Conservation (phyloP, 1,284 basidiomycete species). For the Moesziomyces antarcticus region DNA sequence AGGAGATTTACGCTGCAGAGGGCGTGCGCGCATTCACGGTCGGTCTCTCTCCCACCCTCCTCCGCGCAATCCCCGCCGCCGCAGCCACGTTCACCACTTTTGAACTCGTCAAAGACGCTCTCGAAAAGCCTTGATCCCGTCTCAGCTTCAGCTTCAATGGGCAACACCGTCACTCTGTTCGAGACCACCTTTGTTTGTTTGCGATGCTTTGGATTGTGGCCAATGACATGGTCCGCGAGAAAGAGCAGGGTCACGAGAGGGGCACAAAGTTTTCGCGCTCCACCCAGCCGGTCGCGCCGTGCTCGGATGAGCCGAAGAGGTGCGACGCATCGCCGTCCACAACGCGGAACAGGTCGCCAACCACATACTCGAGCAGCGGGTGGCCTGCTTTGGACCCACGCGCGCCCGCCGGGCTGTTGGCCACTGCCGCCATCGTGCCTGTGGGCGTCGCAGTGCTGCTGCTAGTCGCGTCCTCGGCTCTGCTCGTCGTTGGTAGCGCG, state of each 20-base stretch:
- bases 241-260: conserved; percentile 7
- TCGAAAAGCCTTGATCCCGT: conserved; percentile 10
- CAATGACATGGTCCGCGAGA: too few relatives aligned
- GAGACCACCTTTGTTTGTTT: too few relatives aligned
- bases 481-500: not conserved
- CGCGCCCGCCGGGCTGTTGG: conserved; percentile 21
- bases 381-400: conserved; percentile 28
- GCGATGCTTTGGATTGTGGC: too few relatives aligned
- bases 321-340: conserved; percentile 17
- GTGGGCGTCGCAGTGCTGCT: not conserved
- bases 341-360: conserved; percentile 51
- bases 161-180: not conserved
- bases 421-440: conserved; percentile 40
- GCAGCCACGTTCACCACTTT: conserved; percentile 59
- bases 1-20: conserved; percentile 22
- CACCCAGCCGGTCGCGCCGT: conserved; percentile 46
- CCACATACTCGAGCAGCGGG: conserved; percentile 40
- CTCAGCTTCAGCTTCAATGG: not conserved
- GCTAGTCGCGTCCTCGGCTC: not conserved
- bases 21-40: conserved; percentile 40
- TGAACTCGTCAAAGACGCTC: conserved; percentile 48
- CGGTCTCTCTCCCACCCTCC: conserved; percentile 51
- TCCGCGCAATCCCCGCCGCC: conserved; percentile 57
- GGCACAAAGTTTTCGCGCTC: conserved; percentile 46
- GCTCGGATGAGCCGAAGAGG: conserved; percentile 44